These are phyloP conservation scores for Torulaspora gathmanii DNA, from an alignment of 805 yeast species.

Conservation along the genomic window DNA sequence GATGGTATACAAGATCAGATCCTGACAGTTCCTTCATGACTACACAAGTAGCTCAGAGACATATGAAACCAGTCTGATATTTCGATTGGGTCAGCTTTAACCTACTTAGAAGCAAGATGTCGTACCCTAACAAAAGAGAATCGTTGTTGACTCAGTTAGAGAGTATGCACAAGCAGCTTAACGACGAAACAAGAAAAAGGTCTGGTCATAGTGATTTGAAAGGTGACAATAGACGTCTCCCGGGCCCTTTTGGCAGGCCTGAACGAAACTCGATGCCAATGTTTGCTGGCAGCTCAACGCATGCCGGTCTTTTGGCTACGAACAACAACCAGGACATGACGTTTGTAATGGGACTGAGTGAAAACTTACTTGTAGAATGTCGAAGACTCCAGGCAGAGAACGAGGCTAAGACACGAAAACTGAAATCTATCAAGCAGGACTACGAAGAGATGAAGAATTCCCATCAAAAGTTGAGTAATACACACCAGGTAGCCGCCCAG, in stretches of 20 bases:
- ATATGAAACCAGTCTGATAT: not conserved
- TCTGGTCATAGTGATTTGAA: slow-evolving; percentile 1
- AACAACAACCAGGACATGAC: slow-evolving; percentile 56
- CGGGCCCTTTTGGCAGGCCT: slow-evolving; percentile 13
- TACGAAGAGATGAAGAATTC: slow-evolving; percentile 31
- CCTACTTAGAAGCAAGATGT: slow-evolving; percentile 1
- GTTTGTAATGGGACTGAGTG: slow-evolving; percentile 70
- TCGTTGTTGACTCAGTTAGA: slow-evolving; percentile 23
- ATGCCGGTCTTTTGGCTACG: slow-evolving; percentile 27
- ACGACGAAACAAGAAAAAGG: slow-evolving; percentile 13
- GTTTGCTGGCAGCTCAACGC: slow-evolving; percentile 24
- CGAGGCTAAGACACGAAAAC: slow-evolving; percentile 41
- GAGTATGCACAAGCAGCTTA: slow-evolving; percentile 21
- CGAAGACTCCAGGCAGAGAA: slow-evolving; percentile 65
- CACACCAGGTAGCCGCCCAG: slow-evolving; percentile 13
- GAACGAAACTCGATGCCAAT: slow-evolving; percentile 23
- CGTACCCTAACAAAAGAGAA: slow-evolving; percentile 11
- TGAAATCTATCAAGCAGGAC: slow-evolving; percentile 44
- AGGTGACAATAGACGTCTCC: slow-evolving; percentile 11
- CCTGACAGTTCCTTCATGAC: not conserved
- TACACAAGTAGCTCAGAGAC: not conserved
- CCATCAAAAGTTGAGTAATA: slow-evolving; percentile 19
- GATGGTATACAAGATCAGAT: not conserved
- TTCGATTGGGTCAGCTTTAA: not conserved
- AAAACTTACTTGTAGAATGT: slow-evolving; percentile 64